Evolutionary conservation across 495 filamentous ascomycete genomes (phyloP), one percentile per base, ranked within the genome.

Genomic region (Stereocaulon alpinum): DNA sequence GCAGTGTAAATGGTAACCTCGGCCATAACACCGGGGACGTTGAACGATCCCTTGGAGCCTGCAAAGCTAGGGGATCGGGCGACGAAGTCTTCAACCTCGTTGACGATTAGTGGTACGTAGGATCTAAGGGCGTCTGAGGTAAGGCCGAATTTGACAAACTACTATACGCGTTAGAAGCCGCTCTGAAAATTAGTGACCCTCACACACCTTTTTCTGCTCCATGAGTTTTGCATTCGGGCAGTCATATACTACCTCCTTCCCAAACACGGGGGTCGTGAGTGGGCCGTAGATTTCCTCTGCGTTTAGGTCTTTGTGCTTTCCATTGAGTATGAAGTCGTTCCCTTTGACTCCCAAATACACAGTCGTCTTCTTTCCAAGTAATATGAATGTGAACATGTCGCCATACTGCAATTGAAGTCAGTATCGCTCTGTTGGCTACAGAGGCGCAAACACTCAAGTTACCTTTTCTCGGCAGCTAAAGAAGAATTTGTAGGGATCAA

Each of bases 1-100:
- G 89, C 88, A 55, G 89, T 94, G 74, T 86, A 94, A 63, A 91
- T 85, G 55, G 89, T 94, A 59, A 94, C 82, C 69, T 94, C 85
- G 15, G 87, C 86, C 82, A 94, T 90, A 56, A 79, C 79, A 56
- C 77, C 74, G 22, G 79, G 71, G 20, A 92, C 79, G 56, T 91
- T 80, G 61, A 85, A 72, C 3, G 75, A 76, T 18, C 87, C 88
- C 2, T 77, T 80, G 58, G 76, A 62, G 56, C 81, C 85, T 72
- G 86, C 82, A 76, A 93, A 89, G 20, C 77, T 76, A 10, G 82
- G 67, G 48, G 75, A 81, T 47, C 74, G 70, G 69, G 86, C 85
- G 70, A 89, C 68, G 72, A 84, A 90, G 69, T 77, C 79, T 27
- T 78, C 72, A 42, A 89, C 85, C 71, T 94, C 88, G 61, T 85